Evolutionary conservation across 192 early-diverging fungal species (phyloP).

Genomic region (Ambispora gerdemannii): DNA sequence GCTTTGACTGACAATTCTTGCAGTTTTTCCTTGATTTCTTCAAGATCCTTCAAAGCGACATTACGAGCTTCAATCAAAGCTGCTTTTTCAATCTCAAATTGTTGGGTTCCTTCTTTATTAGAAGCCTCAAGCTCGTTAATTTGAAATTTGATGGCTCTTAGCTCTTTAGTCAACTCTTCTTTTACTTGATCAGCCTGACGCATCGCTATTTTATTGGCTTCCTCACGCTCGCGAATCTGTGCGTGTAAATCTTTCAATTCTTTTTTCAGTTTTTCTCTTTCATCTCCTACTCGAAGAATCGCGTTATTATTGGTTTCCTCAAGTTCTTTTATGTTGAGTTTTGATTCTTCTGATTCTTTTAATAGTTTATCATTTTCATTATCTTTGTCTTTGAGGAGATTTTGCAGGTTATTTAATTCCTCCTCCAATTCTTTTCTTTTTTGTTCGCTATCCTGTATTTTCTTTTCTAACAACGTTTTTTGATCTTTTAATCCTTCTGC

Average conservation of each 20-base stretch:
- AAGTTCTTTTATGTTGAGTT: not conserved
- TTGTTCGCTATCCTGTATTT: constrained; percentile 20
- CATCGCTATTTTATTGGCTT: not conserved
- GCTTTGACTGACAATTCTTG: not conserved
- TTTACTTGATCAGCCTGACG: constrained; percentile 28
- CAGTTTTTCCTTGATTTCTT: not conserved
- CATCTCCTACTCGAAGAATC: constrained; percentile 27
- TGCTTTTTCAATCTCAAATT: constrained; percentile 30
- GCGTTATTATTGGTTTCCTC: constrained; percentile 2
- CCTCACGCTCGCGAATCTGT: not conserved
- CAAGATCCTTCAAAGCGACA: constrained; percentile 1
- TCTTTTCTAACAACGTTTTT: constrained; percentile 18
- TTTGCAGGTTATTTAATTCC: constrained; percentile 3
- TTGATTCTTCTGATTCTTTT: constrained; percentile 10
- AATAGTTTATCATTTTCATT: constrained; percentile 6
- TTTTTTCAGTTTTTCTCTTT: constrained; percentile 36
- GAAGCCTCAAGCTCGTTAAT: not conserved
- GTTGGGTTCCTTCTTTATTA: constrained; percentile 4
- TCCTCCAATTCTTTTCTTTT: not conserved
- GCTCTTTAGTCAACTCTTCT: not conserved
- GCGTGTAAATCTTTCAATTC: constrained; percentile 4
- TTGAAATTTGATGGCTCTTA: constrained; percentile 5
- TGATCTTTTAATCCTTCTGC: constrained; percentile 2
- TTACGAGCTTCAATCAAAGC: constrained; percentile 20
- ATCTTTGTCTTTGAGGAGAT: not conserved